These are phyloP conservation scores for Nannochloris sp. DNA, from an alignment of 139 green algal genomes.

Conservation along the genomic window DNA sequence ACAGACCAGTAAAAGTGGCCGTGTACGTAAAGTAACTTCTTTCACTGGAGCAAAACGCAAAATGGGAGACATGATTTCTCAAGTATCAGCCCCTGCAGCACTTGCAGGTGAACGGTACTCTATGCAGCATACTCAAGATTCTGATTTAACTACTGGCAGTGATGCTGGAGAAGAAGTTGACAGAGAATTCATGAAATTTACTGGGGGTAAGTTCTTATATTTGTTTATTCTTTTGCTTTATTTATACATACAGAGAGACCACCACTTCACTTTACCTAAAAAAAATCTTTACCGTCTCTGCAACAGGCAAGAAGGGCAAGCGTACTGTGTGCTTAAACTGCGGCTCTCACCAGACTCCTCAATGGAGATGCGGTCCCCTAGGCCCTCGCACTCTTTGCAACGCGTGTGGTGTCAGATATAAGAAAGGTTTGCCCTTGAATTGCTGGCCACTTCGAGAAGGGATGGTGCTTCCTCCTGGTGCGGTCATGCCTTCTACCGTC, in stretches of 20 bases:
- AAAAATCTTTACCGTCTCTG: no score
- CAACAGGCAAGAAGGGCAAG: constrained; percentile 21
- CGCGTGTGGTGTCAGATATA: constrained; percentile 69
- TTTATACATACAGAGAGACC: no score
- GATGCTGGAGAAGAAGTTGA: no score
- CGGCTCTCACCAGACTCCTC: constrained; percentile 43
- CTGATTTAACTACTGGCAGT: no score
- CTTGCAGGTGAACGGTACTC: neutral
- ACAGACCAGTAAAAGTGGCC: constrained; percentile 22
- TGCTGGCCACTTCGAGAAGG: constrained; percentile 33
- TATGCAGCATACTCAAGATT: no score
- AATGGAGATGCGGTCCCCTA: constrained; percentile 69
- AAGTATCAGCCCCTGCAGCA: neutral
- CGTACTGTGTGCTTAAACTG: constrained; percentile 51
- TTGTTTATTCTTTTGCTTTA: no score
- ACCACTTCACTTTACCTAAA: no score
- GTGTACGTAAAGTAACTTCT: constrained; percentile 19
- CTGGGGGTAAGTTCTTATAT: no score
- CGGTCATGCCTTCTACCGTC: constrained; percentile 10
- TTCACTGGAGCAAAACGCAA: neutral
- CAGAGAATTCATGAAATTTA: no score
- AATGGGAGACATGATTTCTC: neutral
- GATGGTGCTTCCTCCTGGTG: constrained; percentile 30
- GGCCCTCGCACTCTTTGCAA: constrained; percentile 78
- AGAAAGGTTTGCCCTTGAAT: constrained; percentile 49